Percentiles rank a stretch among this genome's conserved stretches.
Conservation (phyloP, 805 yeast species). For the Candida taoyuanica region DNA sequence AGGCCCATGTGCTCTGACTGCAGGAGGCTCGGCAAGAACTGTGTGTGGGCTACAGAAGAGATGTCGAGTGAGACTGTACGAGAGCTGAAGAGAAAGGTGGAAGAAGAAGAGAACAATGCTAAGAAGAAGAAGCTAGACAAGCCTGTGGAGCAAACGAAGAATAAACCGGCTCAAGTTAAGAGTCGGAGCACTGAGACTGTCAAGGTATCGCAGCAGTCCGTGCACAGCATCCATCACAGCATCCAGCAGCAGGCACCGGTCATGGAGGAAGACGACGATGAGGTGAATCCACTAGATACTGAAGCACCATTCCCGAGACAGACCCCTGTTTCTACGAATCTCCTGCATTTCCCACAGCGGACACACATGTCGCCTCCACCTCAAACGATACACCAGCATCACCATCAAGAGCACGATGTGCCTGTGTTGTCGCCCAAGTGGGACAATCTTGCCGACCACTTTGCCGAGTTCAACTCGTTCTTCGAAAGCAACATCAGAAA, state of each 20-base stretch:
- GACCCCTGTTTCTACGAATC: slow-evolving; percentile 23
- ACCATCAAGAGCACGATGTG: background rate
- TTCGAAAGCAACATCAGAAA: slow-evolving; percentile 25
- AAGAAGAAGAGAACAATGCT: slow-evolving; percentile 19
- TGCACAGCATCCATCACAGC: background rate
- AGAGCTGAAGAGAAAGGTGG: slow-evolving; percentile 26
- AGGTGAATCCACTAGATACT: slow-evolving; percentile 11
- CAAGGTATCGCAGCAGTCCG: background rate
- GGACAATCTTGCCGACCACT: slow-evolving; percentile 11
- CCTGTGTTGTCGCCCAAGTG: slow-evolving; percentile 10
- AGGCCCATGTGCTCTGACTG: slow-evolving; percentile 70
- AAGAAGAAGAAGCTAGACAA: slow-evolving; percentile 9
- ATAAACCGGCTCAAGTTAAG: background rate
- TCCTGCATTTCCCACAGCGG: slow-evolving; percentile 14
- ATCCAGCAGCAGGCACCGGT: background rate
- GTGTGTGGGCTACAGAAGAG: slow-evolving; percentile 62
- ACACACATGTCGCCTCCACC: slow-evolving; percentile 7
- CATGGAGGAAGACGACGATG: slow-evolving; percentile 11
- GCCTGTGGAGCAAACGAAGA: background rate
- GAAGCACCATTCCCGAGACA: slow-evolving; percentile 14
- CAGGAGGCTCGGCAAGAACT: slow-evolving; percentile 52
- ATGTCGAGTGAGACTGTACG: slow-evolving; percentile 29
- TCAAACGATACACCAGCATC: background rate
- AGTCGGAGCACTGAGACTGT: no score
- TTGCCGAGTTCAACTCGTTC: slow-evolving; percentile 21